Evolutionary conservation across 306 rosid genomes (phyloP).

Genomic region (Dicorynia guianensis): DNA sequence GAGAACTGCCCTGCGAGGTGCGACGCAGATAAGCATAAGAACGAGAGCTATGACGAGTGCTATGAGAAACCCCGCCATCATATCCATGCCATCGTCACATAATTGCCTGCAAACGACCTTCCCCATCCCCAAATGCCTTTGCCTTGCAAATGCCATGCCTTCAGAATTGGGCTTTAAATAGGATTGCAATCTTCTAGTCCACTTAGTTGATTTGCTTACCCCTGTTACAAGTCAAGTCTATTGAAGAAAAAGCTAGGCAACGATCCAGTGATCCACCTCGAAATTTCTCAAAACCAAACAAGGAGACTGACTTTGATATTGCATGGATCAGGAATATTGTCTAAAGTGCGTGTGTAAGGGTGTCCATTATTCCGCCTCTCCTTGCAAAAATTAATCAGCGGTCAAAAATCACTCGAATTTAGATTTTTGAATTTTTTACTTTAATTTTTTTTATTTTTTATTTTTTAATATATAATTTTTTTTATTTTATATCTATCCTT

Average conservation of each 20-base stretch:
- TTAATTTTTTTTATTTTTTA: no score
- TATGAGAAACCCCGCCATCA: no score
- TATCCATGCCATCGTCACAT: background rate
- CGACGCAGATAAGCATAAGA: no score
- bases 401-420: no score
- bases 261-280: background rate
- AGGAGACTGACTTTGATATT: conserved; percentile 6
- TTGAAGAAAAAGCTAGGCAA: background rate
- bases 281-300: conserved; percentile 8
- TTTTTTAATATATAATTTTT: no score
- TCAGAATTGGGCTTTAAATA: background rate
- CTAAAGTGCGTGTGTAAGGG: background rate
- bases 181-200: background rate
- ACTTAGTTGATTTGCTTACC: background rate
- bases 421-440: no score
- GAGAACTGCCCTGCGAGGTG: background rate
- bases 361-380: no score
- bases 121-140: conserved; percentile 24
- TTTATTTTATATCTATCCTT: no score
- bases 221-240: no score
- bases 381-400: no score
- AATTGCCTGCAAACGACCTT: conserved; percentile 36
- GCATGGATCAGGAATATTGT: background rate
- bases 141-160: background rate
- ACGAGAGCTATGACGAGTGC: no score